Conservation (phyloP, 2,329 filamentous ascomycete species). For the Hypoxylon sp. region DNA sequence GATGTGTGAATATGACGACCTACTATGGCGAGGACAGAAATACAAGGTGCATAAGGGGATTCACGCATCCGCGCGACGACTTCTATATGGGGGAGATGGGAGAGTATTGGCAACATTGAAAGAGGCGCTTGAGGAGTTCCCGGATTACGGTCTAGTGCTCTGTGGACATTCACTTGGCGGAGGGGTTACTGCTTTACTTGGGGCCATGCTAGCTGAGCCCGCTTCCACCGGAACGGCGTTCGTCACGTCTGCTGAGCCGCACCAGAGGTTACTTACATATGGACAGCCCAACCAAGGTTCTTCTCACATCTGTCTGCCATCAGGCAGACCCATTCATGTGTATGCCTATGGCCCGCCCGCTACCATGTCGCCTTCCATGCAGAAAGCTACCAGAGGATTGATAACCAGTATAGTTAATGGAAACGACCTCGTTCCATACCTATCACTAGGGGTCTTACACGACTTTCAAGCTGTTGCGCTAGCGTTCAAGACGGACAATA, state of each 20-base stretch:
- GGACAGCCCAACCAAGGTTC: slow-evolving; percentile 39
- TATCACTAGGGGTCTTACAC: slow-evolving; percentile 80
- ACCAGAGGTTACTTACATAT: slow-evolving; percentile 59
- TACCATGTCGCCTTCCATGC: slow-evolving; percentile 78
- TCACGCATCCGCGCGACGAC: slow-evolving; percentile 77
- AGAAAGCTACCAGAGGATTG: slow-evolving; percentile 78
- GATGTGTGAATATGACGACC: slow-evolving; percentile 79
- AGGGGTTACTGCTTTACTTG: slow-evolving; percentile 77
- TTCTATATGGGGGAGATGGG: slow-evolving; percentile 77
- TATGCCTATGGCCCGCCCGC: slow-evolving; percentile 84
- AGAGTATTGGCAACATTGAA: slow-evolving; percentile 76
- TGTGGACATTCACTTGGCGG: slow-evolving; percentile 79
- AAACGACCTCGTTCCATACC: slow-evolving; percentile 79
- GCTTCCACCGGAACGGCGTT: slow-evolving; percentile 70
- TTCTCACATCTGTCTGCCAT: slow-evolving; percentile 68
- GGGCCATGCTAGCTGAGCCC: slow-evolving; percentile 78
- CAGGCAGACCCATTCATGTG: slow-evolving; percentile 80
- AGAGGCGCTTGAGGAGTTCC: slow-evolving; percentile 75
- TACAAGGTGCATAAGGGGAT: slow-evolving; percentile 83
- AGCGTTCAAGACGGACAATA: slow-evolving; percentile 80
- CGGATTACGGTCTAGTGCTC: slow-evolving; percentile 78
- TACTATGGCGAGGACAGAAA: slow-evolving; percentile 72
- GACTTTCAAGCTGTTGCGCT: slow-evolving; percentile 81
- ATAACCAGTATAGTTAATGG: slow-evolving; percentile 83
- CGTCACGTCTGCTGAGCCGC: slow-evolving; percentile 70